These are phyloP conservation scores for Trichoderma guizhouense DNA, from an alignment of 2,329 filamentous ascomycete genomes.

Conservation along the genomic window DNA sequence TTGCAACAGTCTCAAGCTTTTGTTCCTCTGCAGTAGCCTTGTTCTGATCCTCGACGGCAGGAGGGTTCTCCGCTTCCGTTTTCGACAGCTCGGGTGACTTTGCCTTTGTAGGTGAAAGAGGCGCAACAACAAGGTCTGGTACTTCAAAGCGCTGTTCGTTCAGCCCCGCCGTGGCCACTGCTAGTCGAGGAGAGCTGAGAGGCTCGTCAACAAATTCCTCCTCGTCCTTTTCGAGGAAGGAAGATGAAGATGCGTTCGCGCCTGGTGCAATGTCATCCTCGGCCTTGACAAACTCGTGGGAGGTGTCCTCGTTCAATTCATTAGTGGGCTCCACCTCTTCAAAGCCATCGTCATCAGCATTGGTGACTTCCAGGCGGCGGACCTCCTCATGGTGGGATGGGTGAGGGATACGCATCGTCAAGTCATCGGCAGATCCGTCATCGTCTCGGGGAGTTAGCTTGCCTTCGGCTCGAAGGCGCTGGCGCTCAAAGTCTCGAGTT, in stretches of 20 bases:
- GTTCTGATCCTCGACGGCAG: neutral
- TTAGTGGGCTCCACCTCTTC: constrained; percentile 76
- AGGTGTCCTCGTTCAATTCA: constrained; percentile 69
- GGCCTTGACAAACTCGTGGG: constrained; percentile 64
- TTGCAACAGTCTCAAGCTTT: neutral
- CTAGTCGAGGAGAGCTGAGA: constrained; percentile 63
- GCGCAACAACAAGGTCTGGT: constrained; percentile 53
- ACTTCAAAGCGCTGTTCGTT: constrained; percentile 53
- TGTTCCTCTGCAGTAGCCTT: neutral
- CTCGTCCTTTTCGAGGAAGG: constrained; percentile 52
- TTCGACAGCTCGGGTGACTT: constrained; percentile 22
- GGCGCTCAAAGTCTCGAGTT: constrained; percentile 74
- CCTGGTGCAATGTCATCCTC: constrained; percentile 46
- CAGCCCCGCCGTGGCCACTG: constrained; percentile 56
- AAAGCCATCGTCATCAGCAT: constrained; percentile 84
- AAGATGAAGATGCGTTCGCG: constrained; percentile 23
- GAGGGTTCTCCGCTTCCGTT: neutral
- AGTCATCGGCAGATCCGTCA: constrained; percentile 51
- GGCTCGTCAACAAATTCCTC: constrained; percentile 78
- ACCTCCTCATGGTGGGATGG: constrained; percentile 53
- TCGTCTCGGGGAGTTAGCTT: constrained; percentile 52
- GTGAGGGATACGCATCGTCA: constrained; percentile 56
- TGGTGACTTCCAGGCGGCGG: constrained; percentile 73
- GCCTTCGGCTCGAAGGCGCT: constrained; percentile 73
- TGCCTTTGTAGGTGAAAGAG: constrained; percentile 51